phyloP scores from a whole-genome alignment of 768 basidiomycete genomes.

The Mycena alexandri region DNA sequence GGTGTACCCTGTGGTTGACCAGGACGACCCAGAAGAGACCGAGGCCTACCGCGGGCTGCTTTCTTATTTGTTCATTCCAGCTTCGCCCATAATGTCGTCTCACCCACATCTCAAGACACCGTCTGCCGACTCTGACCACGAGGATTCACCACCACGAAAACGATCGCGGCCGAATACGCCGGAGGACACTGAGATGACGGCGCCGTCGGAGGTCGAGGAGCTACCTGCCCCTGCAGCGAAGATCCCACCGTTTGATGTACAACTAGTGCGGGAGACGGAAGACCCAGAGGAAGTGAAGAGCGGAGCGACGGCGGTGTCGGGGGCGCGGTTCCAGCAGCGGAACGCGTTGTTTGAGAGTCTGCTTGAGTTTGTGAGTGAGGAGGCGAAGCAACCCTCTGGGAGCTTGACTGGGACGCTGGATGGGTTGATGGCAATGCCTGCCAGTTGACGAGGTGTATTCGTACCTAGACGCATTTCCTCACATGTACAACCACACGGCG shows the following conservation, averaged over 20 bases:
- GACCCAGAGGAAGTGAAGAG: conserved; percentile 37
- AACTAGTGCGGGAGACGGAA: conserved; percentile 40
- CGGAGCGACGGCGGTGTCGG: conserved; percentile 49
- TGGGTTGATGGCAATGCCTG: conserved; percentile 41
- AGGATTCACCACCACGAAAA: conserved; percentile 57
- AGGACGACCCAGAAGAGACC: conserved; percentile 71
- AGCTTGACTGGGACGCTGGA: conserved; percentile 76
- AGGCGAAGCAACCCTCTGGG: conserved; percentile 75
- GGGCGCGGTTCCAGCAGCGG: conserved; percentile 70
- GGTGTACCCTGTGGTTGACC: conserved; percentile 80
- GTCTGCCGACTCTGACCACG: conserved; percentile 37
- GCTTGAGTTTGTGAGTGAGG: conserved; percentile 71
- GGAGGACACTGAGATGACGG: conserved; percentile 52
- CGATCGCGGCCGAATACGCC: conserved; percentile 59
- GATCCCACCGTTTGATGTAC: conserved; percentile 44
- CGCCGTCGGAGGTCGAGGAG: conserved; percentile 39
- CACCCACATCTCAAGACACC: conserved; percentile 38
- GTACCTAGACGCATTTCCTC: neutral
- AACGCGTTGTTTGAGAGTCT: conserved; percentile 78
- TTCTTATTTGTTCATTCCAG: conserved; percentile 68
- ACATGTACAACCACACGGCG: conserved; percentile 2
- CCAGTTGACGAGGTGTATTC: conserved; percentile 36
- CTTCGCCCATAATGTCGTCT: conserved; percentile 40
- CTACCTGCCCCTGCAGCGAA: conserved; percentile 28
- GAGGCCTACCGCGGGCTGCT: conserved; percentile 75